Evolutionary conservation across 2,329 filamentous ascomycete genomes (phyloP).

Genomic region (Sordariomycetes sp.): DNA sequence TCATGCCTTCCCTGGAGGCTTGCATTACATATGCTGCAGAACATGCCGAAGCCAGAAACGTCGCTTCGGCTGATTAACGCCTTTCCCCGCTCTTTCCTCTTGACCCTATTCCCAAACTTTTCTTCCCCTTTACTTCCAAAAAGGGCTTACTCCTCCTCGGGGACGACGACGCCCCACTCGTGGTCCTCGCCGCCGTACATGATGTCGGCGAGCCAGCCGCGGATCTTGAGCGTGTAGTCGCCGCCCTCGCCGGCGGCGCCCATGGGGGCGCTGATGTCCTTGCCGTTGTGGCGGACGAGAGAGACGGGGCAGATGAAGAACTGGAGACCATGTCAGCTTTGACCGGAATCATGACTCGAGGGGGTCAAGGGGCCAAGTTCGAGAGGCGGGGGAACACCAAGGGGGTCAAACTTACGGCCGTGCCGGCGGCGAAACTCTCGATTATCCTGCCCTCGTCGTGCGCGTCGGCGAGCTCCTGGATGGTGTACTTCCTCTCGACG

Average conservation of each 20-base stretch:
- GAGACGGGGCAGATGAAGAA: slow-evolving; percentile 61
- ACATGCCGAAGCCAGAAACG: no score
- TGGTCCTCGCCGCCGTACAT: slow-evolving; percentile 62
- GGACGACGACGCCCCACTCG: slow-evolving; percentile 55
- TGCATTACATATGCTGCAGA: no score
- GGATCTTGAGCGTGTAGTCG: slow-evolving; percentile 46
- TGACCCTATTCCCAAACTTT: not conserved
- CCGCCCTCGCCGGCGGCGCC: slow-evolving; percentile 36
- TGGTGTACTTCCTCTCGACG: slow-evolving; percentile 72
- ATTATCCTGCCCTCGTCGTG: slow-evolving; percentile 61
- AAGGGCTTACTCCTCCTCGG: slow-evolving; percentile 25
- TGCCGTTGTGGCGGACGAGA: slow-evolving; percentile 52
- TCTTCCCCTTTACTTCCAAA: slow-evolving; percentile 4
- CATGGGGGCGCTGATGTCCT: slow-evolving; percentile 50
- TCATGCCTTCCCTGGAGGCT: no score
- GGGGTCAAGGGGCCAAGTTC: not conserved
- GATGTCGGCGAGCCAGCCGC: slow-evolving; percentile 55
- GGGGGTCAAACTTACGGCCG: slow-evolving; percentile 48
- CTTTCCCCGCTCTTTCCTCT: not conserved
- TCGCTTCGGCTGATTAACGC: no score
- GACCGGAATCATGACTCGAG: not conserved
- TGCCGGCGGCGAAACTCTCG: slow-evolving; percentile 79
- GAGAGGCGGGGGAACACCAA: not conserved
- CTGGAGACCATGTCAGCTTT: slow-evolving; percentile 22
- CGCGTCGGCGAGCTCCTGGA: slow-evolving; percentile 63